Evolutionary conservation across 441 rosid species (phyloP), one percentile per base, ranked within the genome.

Genomic region (Populus hybrid): DNA sequence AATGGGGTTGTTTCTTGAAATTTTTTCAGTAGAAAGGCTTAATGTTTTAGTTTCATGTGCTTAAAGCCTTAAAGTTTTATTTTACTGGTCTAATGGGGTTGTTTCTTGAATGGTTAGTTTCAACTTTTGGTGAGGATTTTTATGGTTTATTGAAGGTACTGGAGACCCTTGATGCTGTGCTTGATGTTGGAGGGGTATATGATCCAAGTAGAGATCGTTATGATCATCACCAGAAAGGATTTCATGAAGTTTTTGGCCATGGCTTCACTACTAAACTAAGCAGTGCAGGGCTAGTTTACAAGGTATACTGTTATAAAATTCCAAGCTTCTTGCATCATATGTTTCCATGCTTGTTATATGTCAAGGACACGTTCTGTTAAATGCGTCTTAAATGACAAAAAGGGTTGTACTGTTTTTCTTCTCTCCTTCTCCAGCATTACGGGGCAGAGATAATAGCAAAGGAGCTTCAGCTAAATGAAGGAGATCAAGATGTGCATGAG

Each of bases 181-280:
- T 91, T 78, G 99, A 95, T 87, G 98, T 92, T 73, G 97, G 94
- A 19, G 96, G 94, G 19, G 91, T 88, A 28, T 92, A 90, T 84
- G 97, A 95, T 74, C 98, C 96, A 18, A 66, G 74, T 71, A 85
- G 76, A n/a, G 90, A 92, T 38, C 78, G 94, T 59, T 92, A 89
- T 71, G 97, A 93, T 81, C 97, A 92, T 85, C 98, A 93, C 78
- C 98, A 72, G 85, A 80, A 77, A 74, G 79, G 83, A n/a, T 78
- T 81, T 38, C 76, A 75, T 50, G 86, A 91, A 85, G 89, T 90
- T 32, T 93, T 93, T 84, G 97, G 99, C n/a, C 86, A 91, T 78
- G 98, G 97, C 9, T 91, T 95, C 79, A 81, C 84, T 7, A 90
- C 95, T 72, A 92, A 95, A 81, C 93, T 95, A 59, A 95, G 98